These are phyloP conservation scores for Sporothrix pallida DNA, from an alignment of 2,329 filamentous ascomycete genomes.

Conservation along the genomic window DNA sequence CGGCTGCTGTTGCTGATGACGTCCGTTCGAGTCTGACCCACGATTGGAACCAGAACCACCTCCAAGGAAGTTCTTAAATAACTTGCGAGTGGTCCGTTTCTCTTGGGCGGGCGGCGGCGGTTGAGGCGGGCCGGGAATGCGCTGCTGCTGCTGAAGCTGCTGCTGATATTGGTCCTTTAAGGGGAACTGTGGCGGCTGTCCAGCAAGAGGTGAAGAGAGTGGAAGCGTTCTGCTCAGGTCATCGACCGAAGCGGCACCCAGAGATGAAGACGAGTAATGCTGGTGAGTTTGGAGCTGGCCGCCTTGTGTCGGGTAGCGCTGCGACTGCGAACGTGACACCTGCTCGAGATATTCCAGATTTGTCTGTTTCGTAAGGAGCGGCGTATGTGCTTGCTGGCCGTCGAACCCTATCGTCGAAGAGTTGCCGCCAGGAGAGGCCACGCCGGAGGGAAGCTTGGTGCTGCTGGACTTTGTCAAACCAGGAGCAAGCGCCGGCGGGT, in stretches of 20 bases:
- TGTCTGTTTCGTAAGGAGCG: constrained; percentile 35
- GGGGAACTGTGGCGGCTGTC: constrained; percentile 37
- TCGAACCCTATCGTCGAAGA: constrained; percentile 29
- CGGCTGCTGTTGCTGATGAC: constrained; percentile 39
- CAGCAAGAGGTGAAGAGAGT: constrained; percentile 40
- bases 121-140: constrained; percentile 34
- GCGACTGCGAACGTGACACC: constrained; percentile 59
- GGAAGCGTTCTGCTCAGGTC: constrained; percentile 47
- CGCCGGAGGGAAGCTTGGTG: constrained; percentile 40
- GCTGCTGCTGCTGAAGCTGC: constrained; percentile 41
- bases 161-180: constrained; percentile 38
- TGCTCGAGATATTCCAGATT: constrained; percentile 54
- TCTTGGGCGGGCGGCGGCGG: constrained; percentile 46
- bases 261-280: constrained; percentile 46
- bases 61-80: constrained; percentile 61
- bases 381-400: constrained; percentile 43
- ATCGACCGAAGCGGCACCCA: constrained; percentile 49
- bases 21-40: constrained; percentile 41
- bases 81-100: constrained; percentile 59
- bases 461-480: constrained; percentile 40
- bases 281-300: constrained; percentile 44
- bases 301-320: constrained; percentile 50
- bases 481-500: constrained; percentile 36
- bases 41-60: constrained; percentile 47
- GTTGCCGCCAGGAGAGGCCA: constrained; percentile 9